Conservation (phyloP, 2,329 filamentous ascomycete species). For the Calonectria naviculata region DNA sequence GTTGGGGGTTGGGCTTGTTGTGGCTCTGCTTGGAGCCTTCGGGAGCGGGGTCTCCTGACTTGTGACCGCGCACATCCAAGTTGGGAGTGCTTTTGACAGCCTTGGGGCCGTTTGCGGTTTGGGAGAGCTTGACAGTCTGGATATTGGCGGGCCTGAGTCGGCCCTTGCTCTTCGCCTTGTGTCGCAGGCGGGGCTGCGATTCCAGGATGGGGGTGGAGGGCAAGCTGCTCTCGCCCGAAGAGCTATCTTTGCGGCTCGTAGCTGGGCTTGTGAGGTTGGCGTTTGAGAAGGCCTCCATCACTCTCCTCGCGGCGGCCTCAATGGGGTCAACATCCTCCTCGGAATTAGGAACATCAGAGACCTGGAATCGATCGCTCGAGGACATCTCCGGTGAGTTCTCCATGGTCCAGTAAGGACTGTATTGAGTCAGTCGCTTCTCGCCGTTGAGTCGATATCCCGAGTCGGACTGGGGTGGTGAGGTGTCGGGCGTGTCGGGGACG, state of each 20-base stretch:
- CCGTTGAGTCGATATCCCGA: constrained; percentile 41
- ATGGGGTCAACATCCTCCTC: constrained; percentile 41
- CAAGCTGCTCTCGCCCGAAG: constrained; percentile 30
- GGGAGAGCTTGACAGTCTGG: constrained; percentile 7
- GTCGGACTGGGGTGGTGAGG: constrained; percentile 54
- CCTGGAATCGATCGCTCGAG: constrained; percentile 32
- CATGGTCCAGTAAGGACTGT: constrained; percentile 36
- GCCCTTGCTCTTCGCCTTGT: constrained; percentile 38
- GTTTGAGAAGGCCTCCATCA: constrained; percentile 45
- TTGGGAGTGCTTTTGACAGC: constrained; percentile 23
- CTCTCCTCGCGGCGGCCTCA: constrained; percentile 44
- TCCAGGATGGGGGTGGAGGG: constrained; percentile 47
- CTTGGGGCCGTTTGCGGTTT: constrained; percentile 4
- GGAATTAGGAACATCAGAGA: constrained; percentile 23
- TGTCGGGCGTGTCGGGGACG: constrained; percentile 51
- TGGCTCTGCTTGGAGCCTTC: constrained; percentile 29
- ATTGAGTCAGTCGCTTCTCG: constrained; percentile 23
- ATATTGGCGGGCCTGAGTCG: constrained; percentile 25
- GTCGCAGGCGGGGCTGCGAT: constrained; percentile 51
- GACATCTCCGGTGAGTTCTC: constrained; percentile 32
- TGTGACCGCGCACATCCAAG: constrained; percentile 24
- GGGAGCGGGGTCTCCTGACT: constrained; percentile 24
- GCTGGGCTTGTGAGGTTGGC: constrained; percentile 32
- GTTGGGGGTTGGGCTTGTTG: constrained; percentile 24
- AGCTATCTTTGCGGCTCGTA: constrained; percentile 29